Base-by-base conservation (phyloP, 2,329 filamentous ascomycete species). In the Diaporthe eres region DNA sequence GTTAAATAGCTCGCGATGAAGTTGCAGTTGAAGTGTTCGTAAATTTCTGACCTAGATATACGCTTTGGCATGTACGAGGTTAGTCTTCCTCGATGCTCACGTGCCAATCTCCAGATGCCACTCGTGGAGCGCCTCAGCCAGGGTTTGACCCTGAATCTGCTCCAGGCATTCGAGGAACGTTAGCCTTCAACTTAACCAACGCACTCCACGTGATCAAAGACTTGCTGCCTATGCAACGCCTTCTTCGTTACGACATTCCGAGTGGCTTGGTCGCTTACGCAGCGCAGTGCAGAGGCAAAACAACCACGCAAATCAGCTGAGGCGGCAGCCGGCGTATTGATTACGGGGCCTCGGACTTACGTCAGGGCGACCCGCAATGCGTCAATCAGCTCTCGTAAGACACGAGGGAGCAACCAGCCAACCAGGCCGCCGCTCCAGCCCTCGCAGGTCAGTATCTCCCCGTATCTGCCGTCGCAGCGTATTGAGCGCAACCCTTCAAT, bases 221-320 rank as follows among this genome's bases (percentile, higher is more conserved):
- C 34, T n/a, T 60, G 34, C 34, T 39, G 34, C 34, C 9, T 15
- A 13, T 37, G 34, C 10, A 12, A 4, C 31, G 31, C 2, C 31
- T 25, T 19, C n/a, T 15, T 17, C 8, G 3, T 34, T 19, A 25
- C 47, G 31, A 68, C 15, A 19, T 53, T 39, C 31, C 47, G 34
- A 39, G 65, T 53, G 65, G 65, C 65, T 68, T 68, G 63, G 44
- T 25, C 63, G 63, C 63, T 68, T 68, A 68, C 47, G 65, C 65
- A 68, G 47, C 65, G 34, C 65, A 39, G 47, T 22, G 65, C 65
- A 53, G 22, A 53, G 22, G 4, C 4, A 37, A 15, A n/a, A 13
- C 37, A 19, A 68, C 31, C 44, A 37, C 47, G 44, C 47, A 39
- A 25, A 68, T 68, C 63, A 53, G 63, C 44, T n/a, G 44, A n/a